These are phyloP conservation scores for Tetrapisispora phaffii DNA, from an alignment of 805 yeast genomes.

Conservation along the genomic window DNA sequence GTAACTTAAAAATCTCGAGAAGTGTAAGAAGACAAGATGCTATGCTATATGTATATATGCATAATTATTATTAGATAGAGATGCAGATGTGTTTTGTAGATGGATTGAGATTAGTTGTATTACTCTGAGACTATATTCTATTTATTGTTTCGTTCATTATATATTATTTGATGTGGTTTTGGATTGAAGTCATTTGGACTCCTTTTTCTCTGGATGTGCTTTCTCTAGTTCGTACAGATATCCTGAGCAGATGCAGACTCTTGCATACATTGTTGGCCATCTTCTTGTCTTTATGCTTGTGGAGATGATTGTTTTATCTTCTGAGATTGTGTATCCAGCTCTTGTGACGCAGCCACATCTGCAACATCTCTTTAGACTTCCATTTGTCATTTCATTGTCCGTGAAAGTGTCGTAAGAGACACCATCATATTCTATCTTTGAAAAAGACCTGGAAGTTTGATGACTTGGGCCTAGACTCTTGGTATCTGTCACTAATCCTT, in stretches of 20 bases:
- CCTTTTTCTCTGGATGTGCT: background rate
- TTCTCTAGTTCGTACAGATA: conserved; percentile 23
- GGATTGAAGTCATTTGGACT: too few relatives aligned
- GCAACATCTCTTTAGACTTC: conserved; percentile 36
- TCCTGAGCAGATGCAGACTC: conserved; percentile 30
- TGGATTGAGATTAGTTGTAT: too few relatives aligned
- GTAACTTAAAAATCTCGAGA: too few relatives aligned
- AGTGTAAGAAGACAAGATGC: too few relatives aligned
- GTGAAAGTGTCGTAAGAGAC: conserved; percentile 26
- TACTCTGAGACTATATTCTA: too few relatives aligned
- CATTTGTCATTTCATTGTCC: conserved; percentile 12
- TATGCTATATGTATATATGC: too few relatives aligned
- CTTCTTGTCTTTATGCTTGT: conserved; percentile 28
- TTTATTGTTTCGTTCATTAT: too few relatives aligned
- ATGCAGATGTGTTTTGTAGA: too few relatives aligned
- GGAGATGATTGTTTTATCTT: conserved; percentile 28
- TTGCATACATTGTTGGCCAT: conserved; percentile 30
- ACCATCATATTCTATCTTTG: conserved; percentile 28
- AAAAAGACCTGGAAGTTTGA: conserved; percentile 28
- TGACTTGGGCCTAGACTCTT: conserved; percentile 38
- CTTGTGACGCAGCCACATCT: conserved; percentile 44
- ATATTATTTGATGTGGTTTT: too few relatives aligned
- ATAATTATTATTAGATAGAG: too few relatives aligned
- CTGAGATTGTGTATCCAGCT: conserved; percentile 27
- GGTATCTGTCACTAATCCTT: conserved; percentile 42